Percentiles rank a stretch among this genome's conserved stretches.
These are phyloP conservation scores for Nymphaea colorata DNA, from an alignment of 164 flowering plant species.

Conservation along the genomic window DNA sequence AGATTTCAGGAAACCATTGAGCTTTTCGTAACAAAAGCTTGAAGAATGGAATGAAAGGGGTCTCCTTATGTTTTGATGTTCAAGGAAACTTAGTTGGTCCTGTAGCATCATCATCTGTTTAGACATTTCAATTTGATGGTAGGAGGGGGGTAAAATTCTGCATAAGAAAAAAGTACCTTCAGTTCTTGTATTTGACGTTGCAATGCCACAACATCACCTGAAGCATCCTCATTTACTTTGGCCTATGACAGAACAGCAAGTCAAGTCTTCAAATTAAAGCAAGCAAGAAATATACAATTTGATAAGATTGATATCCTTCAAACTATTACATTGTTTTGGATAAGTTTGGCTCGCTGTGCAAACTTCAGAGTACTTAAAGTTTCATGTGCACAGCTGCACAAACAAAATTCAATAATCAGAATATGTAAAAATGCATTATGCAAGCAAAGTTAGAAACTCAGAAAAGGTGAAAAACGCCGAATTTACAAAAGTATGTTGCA, in stretches of 20 bases:
- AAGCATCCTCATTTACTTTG: conserved; percentile 85
- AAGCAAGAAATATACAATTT: neutral
- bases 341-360: conserved; percentile 90
- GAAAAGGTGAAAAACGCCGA: no score
- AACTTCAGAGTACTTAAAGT: conserved; percentile 84
- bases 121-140: neutral
- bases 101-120: conserved; percentile 15
- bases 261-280: conserved; percentile 1
- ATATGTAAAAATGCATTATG: neutral
- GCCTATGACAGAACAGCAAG: conserved; percentile 35
- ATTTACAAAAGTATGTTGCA: neutral
- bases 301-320: neutral
- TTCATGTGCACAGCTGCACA: conserved; percentile 69
- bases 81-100: conserved; percentile 60
- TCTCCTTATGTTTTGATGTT: conserved; percentile 26
- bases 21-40: neutral
- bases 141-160: neutral
- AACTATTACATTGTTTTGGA: conserved; percentile 69
- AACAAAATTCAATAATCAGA: neutral
- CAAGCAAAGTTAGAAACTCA: neutral
- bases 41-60: conserved; percentile 12
- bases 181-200: conserved; percentile 63
- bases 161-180: conserved; percentile 34
- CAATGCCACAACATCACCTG: conserved; percentile 61
- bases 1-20: neutral